Evolutionary conservation across 2,329 filamentous ascomycete genomes (phyloP).

Genomic region (Sordariomycetes sp.): DNA sequence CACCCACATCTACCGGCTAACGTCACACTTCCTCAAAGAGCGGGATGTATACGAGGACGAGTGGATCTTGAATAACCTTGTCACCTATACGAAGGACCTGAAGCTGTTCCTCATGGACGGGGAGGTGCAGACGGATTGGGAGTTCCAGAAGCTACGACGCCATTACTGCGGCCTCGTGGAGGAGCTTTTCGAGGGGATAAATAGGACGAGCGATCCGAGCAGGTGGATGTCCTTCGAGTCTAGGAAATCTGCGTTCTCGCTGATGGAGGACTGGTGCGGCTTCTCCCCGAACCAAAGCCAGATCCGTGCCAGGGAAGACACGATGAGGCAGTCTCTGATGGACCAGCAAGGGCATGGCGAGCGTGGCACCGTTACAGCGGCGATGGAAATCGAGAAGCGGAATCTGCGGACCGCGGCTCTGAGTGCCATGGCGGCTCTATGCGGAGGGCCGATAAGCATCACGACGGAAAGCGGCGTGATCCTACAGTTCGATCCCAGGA

Average conservation of each 20-base stretch:
- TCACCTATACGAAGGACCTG: conserved; percentile 81
- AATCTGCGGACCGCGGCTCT: conserved; percentile 82
- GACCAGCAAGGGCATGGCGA: conserved; percentile 67
- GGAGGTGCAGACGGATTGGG: conserved; percentile 88
- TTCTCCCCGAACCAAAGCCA: conserved; percentile 85
- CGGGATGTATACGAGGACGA: conserved; percentile 72
- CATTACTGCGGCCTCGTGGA: conserved; percentile 94
- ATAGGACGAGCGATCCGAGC: conserved; percentile 69
- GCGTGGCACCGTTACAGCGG: conserved; percentile 66
- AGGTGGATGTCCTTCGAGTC: conserved; percentile 98
- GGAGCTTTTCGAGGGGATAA: conserved; percentile 83
- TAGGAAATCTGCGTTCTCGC: conserved; percentile 81
- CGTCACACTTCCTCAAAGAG: conserved; percentile 74
- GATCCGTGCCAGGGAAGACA: conserved; percentile 70
- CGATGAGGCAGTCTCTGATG: conserved; percentile 73
- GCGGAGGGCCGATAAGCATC: conserved; percentile 72
- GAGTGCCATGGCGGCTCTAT: conserved; percentile 90
- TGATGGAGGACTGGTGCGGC: conserved; percentile 99
- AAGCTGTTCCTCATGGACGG: conserved; percentile 91
- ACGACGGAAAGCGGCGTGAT: conserved; percentile 79
- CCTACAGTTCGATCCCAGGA: conserved; percentile 80
- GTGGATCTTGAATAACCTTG: conserved; percentile 80
- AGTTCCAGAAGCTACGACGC: conserved; percentile 79
- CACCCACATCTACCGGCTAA: conserved; percentile 90
- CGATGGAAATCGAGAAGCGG: conserved; percentile 94